phyloP scores from a whole-genome alignment of 139 green algal species.

The Tetradesmus lagerheimii region DNA sequence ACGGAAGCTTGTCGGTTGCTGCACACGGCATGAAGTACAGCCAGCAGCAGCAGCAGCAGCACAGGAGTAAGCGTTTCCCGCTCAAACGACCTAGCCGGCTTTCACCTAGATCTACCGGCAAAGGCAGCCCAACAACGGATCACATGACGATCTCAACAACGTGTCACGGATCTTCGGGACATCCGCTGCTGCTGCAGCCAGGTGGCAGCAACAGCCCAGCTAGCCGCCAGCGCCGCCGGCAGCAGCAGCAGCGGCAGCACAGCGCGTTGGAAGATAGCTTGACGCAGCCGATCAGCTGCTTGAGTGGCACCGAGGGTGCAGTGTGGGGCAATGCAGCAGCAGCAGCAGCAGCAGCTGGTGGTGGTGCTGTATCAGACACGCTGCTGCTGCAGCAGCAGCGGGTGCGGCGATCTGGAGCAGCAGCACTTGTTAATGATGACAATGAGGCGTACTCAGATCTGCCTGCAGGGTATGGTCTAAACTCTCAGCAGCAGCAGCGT shows the following conservation, averaged over 20 bases:
- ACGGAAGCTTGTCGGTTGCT: neutral
- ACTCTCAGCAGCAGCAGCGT: neutral
- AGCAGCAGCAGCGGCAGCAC: neutral
- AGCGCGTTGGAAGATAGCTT: neutral
- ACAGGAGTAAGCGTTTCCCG: neutral
- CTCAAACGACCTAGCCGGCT: neutral
- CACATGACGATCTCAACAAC: neutral
- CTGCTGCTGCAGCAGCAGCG: too few species aligned
- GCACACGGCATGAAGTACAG: neutral
- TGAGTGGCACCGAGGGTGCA: neutral
- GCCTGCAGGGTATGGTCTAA: too few species aligned
- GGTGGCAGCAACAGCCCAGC: neutral
- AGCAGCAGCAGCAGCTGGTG: neutral
- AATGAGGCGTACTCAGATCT: neutral
- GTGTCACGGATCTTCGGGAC: slow-evolving; percentile 15
- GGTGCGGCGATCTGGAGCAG: neutral
- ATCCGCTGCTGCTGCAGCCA: slow-evolving; percentile 25
- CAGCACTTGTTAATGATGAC: neutral
- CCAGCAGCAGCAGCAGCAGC: slow-evolving; percentile 30
- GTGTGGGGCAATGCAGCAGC: neutral
- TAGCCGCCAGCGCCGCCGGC: neutral
- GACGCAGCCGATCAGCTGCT: neutral
- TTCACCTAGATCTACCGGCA: neutral
- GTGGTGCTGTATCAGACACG: too few species aligned
- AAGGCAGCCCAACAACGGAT: neutral